Evolutionary conservation across 108 stramenopile species (phyloP).

Genomic region (Licmophora abbreviata): DNA sequence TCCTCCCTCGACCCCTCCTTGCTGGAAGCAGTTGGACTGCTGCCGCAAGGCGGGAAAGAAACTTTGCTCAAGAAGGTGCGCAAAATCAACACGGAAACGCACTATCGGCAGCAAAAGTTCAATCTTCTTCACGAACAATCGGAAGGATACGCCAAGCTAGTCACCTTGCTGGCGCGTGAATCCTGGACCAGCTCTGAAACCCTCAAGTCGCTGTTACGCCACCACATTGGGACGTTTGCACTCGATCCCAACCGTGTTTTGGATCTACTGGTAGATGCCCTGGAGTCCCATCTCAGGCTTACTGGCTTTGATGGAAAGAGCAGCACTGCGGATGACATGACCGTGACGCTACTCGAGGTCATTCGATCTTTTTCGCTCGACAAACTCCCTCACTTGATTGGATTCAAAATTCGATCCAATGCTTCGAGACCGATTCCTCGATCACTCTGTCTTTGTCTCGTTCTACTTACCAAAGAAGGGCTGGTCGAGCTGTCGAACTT

Average conservation of each 20-base stretch:
- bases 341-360: conserved; percentile 25
- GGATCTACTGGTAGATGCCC: conserved; percentile 75
- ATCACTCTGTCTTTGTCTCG: conserved; percentile 30
- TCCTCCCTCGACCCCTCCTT: background rate
- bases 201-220: background rate
- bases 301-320: conserved; percentile 13
- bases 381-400: conserved; percentile 65
- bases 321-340: background rate
- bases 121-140: conserved; percentile 91
- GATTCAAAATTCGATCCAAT: conserved; percentile 64
- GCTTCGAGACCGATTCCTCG: conserved; percentile 6
- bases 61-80: conserved; percentile 39
- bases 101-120: conserved; percentile 89
- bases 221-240: conserved; percentile 88
- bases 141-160: conserved; percentile 87
- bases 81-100: conserved; percentile 74
- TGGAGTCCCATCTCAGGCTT: conserved; percentile 64
- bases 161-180: conserved; percentile 14
- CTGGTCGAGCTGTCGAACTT: conserved; percentile 31
- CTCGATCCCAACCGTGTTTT: conserved; percentile 93
- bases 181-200: background rate
- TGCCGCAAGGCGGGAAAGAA: background rate
- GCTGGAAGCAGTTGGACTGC: background rate
- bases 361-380: conserved; percentile 39
- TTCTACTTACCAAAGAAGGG: conserved; percentile 31